Evolutionary conservation across 192 early-diverging fungal species (phyloP), one percentile per base, ranked within the genome.

Genomic region (Gigaspora rosea): DNA sequence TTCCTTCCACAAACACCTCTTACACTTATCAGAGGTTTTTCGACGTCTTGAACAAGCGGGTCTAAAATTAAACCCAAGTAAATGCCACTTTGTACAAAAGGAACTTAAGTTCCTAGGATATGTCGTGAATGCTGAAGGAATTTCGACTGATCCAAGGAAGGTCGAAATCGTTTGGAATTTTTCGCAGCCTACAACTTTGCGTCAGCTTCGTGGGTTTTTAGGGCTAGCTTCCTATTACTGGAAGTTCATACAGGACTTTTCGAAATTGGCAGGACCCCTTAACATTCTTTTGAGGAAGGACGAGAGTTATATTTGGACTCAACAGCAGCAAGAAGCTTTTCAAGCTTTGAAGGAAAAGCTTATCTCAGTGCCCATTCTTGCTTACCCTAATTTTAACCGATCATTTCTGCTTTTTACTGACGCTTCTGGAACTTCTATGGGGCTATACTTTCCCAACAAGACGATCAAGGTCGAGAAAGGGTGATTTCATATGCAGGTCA

Each of bases 321-420:
- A 61, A 61, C 7, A 61, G 5, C 18, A 61, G 16, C n/a, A 61
- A n/a, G 18, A 61, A 61, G 58, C 58, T 7, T 61, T 61, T 32
- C 8, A 61, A 12, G 5, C 7, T 22, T n/a, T 61, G 18, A 61
- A 61, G 27, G 18, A 61, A 12, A 61, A 61, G 18, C 58, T 61
- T 32, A 61, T 61, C 27, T 18, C 9, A 11, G 71, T 35, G 9
- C 68, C 49, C 27, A 32, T 70, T 22, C 20, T 73, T 11, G 32
- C 18, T 3, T 73, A 48, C 47, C 74, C 74, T 15, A 20, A 76
- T 66, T 63, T 63, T 20, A 8, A 61, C 8, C 68, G 15, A 4
- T 8, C 35, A 9, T 76, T 76, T 63, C 22, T 76, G 6, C 41
- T 76, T 33, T 46, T 50, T 18, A 76, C 74, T n/a, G 52, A 76